phyloP scores from a whole-genome alignment of 2,329 filamentous ascomycete genomes.

The Cercospora citrullina region DNA sequence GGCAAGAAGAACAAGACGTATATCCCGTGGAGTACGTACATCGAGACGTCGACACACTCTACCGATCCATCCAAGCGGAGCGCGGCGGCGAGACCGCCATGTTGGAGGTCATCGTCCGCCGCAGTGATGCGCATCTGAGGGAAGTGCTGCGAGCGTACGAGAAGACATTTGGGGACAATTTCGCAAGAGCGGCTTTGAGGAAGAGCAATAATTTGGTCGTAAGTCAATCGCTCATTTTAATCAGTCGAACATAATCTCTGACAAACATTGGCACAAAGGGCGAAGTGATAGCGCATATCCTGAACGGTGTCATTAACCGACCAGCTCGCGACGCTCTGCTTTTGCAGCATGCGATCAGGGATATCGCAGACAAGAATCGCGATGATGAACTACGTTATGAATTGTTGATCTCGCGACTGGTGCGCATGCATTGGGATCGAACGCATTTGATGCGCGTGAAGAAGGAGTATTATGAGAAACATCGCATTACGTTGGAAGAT shows the following conservation, averaged over 20 bases:
- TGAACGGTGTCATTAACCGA: slow-evolving; percentile 95
- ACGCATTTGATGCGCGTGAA: slow-evolving; percentile 78
- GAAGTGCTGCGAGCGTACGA: slow-evolving; percentile 80
- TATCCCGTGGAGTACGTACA: slow-evolving; percentile 58
- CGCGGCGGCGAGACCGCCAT: slow-evolving; percentile 86
- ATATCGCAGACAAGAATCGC: slow-evolving; percentile 45
- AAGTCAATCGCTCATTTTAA: too few species aligned
- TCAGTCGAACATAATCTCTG: too few species aligned
- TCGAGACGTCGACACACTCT: slow-evolving; percentile 70
- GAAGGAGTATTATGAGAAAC: slow-evolving; percentile 74
- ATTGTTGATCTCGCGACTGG: slow-evolving; percentile 81
- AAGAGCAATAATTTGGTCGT: slow-evolving; percentile 93
- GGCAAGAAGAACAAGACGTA: slow-evolving; percentile 76
- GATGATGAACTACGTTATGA: slow-evolving; percentile 67
- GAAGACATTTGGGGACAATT: slow-evolving; percentile 70
- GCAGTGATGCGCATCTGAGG: slow-evolving; percentile 78
- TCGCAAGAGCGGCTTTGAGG: slow-evolving; percentile 80
- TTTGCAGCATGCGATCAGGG: slow-evolving; percentile 79
- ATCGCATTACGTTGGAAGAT: slow-evolving; percentile 70
- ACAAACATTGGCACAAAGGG: slow-evolving; percentile 57
- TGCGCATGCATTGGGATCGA: slow-evolving; percentile 90
- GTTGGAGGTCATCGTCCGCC: slow-evolving; percentile 76
- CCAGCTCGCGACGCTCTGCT: slow-evolving; percentile 90
- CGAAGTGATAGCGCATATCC: slow-evolving; percentile 88
- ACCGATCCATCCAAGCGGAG: slow-evolving; percentile 65